Base-by-base conservation (phyloP, 257 asterid genomes). In the Coffea eugenioides region DNA sequence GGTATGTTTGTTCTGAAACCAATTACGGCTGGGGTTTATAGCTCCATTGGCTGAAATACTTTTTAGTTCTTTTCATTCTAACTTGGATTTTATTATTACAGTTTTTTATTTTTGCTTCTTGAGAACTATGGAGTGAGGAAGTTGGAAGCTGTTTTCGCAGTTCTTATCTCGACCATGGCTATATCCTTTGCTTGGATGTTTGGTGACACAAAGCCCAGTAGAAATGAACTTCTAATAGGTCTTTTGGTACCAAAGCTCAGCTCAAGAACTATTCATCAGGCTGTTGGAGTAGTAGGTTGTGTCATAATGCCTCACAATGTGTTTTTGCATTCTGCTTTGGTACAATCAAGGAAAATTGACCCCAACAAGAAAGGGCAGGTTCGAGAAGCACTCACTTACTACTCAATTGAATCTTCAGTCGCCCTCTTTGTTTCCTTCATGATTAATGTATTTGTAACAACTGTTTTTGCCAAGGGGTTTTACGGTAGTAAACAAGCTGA, bases 51-150 rank as follows among this genome's bases (percentile, higher is more conserved):
- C 85, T 85, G 76, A 83, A 72, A 3, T 67, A 65, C 59, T 66
- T 76, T 82, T 70, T 5, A 61, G 70, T 77, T 74, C 77, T 57
- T 59, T 73, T 51, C 14, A 31, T 69, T 51, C 34, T 61, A 72
- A 43, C 45, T 83, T 83, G 79, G 67, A 79, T 86, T 79, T 59
- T 39, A 79, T 39, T 39, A 79, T 39, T 77, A 80, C 97, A 96
- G 99, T 88, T 96, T 96, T 85, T 83, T 96, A 66, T 93, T 96
- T 84, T 88, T 96, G 87, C 97, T 94, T 84, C 97, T 96, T 70
- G 99, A 96, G 88, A 96, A 96, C 90, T 96, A 96, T 80, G 99
- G 99, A 77, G 97, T 96, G 91, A 92, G 99, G 89, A 96, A 96
- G 88, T 80, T 96, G 90, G 99, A 96, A 90, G 99, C 93, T 83